These are phyloP conservation scores for Phytopythium aichiense DNA, from an alignment of 352 stramenopile species.

Conservation along the genomic window DNA sequence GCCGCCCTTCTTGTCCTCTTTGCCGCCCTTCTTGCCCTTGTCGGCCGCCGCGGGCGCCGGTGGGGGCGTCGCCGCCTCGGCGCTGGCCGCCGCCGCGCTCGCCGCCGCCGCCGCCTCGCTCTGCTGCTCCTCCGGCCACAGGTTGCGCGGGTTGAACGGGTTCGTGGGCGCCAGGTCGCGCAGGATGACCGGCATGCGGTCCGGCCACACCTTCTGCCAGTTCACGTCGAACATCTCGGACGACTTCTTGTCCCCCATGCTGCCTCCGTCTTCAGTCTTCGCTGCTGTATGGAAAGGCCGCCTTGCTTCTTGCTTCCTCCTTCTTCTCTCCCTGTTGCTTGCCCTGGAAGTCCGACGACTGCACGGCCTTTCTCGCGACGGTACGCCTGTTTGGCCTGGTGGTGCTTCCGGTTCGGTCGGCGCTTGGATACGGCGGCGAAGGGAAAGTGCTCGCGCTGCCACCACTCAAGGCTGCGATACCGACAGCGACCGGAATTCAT, in stretches of 20 bases:
- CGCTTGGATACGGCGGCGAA: constrained; percentile 1
- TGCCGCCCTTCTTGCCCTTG: constrained; percentile 21
- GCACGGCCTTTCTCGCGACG: constrained; percentile 4
- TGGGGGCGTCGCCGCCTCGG: constrained; percentile 6
- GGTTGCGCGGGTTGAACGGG: constrained; percentile 82
- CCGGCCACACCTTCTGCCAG: constrained; percentile 87
- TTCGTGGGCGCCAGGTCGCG: constrained; percentile 80
- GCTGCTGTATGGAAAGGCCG: no score
- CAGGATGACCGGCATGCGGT: constrained; percentile 87
- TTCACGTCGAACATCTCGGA: constrained; percentile 83
- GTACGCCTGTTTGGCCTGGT: neutral
- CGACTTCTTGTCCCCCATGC: constrained; percentile 57
- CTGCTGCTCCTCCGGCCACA: constrained; percentile 81
- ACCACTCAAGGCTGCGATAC: neutral
- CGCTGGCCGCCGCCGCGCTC: neutral
- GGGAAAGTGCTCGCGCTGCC: neutral
- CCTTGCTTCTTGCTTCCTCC: neutral
- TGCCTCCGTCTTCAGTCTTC: neutral
- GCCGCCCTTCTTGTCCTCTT: constrained; percentile 9
- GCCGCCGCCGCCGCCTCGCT: constrained; percentile 16
- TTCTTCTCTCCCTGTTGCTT: neutral
- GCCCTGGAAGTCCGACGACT: no score
- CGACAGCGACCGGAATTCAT: no score
- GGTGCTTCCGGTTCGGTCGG: neutral
- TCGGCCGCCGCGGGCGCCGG: neutral